Evolutionary conservation across 192 early-diverging fungal genomes (phyloP).

Genomic region (Gigaspora rosea): DNA sequence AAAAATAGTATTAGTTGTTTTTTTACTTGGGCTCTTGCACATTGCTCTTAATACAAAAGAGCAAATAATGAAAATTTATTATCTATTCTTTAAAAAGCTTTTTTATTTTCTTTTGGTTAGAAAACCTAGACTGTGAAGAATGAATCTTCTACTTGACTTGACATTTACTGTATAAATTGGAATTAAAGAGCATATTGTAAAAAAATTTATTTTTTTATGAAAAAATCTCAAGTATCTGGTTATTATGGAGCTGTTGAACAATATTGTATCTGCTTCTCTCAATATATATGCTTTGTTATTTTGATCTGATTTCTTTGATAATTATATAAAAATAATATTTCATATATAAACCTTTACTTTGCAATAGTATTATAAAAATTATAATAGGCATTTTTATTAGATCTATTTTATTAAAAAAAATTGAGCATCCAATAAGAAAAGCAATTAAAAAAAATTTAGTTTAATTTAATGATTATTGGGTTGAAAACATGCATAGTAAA

Average conservation of each 20-base stretch:
- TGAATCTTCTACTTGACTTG: background rate
- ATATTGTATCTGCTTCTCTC: background rate
- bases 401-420: too few relatives aligned
- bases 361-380: background rate
- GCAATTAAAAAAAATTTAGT: too few relatives aligned
- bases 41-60: background rate
- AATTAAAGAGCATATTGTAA: constrained; percentile 1
- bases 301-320: background rate
- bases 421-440: too few relatives aligned
- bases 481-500: too few relatives aligned
- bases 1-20: background rate
- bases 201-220: background rate
- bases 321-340: background rate
- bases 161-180: background rate
- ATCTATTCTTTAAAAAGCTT: background rate
- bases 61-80: background rate
- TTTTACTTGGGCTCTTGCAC: background rate
- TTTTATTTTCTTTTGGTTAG: background rate
- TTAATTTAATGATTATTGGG: too few relatives aligned
- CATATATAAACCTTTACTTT: background rate
- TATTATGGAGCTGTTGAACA: background rate
- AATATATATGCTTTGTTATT: background rate
- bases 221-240: background rate
- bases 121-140: background rate
- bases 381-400: too few relatives aligned